Conservation (phyloP, 495 filamentous ascomycete species). For the Penicillium taxi region DNA sequence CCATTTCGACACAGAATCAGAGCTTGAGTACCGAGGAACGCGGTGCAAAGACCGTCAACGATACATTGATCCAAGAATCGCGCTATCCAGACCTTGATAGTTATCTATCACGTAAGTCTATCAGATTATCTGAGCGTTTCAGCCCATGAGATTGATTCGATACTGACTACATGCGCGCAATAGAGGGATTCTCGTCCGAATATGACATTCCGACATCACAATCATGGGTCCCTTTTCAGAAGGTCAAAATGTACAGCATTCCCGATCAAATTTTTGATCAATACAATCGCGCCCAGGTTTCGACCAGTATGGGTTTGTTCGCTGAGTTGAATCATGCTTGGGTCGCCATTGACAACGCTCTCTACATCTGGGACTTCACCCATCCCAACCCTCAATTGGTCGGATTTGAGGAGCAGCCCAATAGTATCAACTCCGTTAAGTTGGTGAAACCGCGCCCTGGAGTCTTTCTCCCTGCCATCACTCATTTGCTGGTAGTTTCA, state of each 20-base stretch:
- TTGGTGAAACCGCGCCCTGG: conserved; percentile 67
- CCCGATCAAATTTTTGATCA: conserved; percentile 85
- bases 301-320: conserved; percentile 86
- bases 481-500: conserved; percentile 78
- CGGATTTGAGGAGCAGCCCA: conserved; percentile 80
- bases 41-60: conserved; percentile 77
- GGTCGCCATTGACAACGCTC: conserved; percentile 87
- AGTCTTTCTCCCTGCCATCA: conserved; percentile 79
- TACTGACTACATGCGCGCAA: neutral
- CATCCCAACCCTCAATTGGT: conserved; percentile 78
- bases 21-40: conserved; percentile 61
- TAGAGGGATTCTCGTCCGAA: conserved; percentile 81
- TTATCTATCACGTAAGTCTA: conserved; percentile 74
- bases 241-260: conserved; percentile 69
- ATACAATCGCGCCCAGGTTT: conserved; percentile 73
- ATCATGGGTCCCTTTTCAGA: conserved; percentile 87
- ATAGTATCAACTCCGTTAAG: conserved; percentile 78
- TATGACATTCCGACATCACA: conserved; percentile 63
- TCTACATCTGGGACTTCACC: conserved; percentile 98
- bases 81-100: conserved; percentile 84
- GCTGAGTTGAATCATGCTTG: conserved; percentile 89
- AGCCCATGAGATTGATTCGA: neutral
- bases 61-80: conserved; percentile 62
- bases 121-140: neutral
- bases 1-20: conserved; percentile 28